Percentiles rank a stretch among this genome's conserved stretches.
Conservation (phyloP, 345 rosid genomes). For the Eucalyptus fibrosa region DNA sequence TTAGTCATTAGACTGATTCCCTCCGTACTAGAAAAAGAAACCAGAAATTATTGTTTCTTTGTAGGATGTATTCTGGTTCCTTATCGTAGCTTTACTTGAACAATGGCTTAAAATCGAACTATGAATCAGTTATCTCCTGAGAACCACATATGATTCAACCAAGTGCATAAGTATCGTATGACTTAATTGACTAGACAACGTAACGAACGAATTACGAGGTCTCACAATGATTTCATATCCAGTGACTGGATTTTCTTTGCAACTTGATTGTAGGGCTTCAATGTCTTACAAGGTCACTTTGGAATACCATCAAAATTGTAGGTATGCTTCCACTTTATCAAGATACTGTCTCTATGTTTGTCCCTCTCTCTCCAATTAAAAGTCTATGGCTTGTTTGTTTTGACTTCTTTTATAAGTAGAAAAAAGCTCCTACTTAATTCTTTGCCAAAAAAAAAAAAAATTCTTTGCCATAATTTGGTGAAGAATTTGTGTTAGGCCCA, state of each 20-base stretch:
- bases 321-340: neutral
- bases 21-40: neutral
- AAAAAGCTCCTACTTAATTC: no score
- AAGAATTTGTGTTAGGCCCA: no score
- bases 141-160: neutral
- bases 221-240: neutral
- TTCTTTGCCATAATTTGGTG: no score
- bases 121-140: neutral
- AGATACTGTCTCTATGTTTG: rapidly evolving
- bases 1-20: no score
- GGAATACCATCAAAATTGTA: neutral
- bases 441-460: no score
- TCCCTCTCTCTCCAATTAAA: neutral
- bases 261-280: neutral
- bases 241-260: neutral
- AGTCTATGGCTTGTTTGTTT: neutral
- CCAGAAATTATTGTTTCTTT: no score
- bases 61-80: neutral
- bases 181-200: neutral
- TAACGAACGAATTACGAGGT: rapidly evolving
- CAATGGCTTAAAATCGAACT: neutral
- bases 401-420: neutral
- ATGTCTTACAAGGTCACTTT: neutral
- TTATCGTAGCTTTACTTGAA: neutral
- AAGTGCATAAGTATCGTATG: neutral